phyloP scores from a whole-genome alignment of 1,139 yeast genomes.

The Geotrichum candidum region DNA sequence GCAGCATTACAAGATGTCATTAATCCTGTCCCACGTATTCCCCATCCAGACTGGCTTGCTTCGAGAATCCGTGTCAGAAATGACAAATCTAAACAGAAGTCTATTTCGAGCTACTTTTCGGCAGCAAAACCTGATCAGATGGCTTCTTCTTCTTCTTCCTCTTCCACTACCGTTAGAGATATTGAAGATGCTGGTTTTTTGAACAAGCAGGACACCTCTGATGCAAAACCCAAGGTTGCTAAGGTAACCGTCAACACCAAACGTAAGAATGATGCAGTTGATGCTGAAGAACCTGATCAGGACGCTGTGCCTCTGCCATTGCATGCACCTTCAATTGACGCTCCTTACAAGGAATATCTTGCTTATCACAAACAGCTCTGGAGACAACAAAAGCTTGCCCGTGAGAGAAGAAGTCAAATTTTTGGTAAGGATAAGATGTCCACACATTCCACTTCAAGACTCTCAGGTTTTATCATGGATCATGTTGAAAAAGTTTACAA shows the following conservation, averaged over 20 bases:
- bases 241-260: constrained; percentile 20
- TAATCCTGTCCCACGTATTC: constrained; percentile 94
- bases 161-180: constrained; percentile 13
- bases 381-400: constrained; percentile 65
- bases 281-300: constrained; percentile 23
- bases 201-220: constrained; percentile 22
- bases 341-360: constrained; percentile 73
- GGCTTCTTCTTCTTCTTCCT: neutral
- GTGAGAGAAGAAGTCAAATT: constrained; percentile 64
- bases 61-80: constrained; percentile 53
- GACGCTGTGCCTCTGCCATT: constrained; percentile 24
- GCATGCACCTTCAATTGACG: constrained; percentile 55
- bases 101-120: constrained; percentile 53
- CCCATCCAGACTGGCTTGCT: constrained; percentile 91
- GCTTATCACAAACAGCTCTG: constrained; percentile 79
- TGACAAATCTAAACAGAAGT: constrained; percentile 68
- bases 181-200: constrained; percentile 65
- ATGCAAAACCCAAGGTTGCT: constrained; percentile 18
- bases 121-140: constrained; percentile 15
- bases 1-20: constrained; percentile 86
- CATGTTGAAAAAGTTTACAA: constrained; percentile 70
- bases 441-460: constrained; percentile 33
- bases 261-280: constrained; percentile 21
- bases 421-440: constrained; percentile 59
- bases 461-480: constrained; percentile 63